Base-by-base conservation (phyloP, 139 green algal genomes). In the Picochlorum sp. region DNA sequence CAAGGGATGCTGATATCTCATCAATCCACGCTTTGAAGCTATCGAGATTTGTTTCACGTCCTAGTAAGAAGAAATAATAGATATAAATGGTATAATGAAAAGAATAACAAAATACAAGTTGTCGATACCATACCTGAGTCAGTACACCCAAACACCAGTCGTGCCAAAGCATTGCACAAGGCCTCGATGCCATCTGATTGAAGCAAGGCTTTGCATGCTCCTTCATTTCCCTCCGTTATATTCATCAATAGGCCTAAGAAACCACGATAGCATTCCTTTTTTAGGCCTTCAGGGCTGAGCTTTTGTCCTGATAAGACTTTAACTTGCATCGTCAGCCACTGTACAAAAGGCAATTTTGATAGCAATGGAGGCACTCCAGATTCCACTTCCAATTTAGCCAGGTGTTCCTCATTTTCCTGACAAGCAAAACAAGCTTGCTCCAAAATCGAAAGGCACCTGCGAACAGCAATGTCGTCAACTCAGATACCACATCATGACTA, bases 401-500 rank as follows among this genome's bases (percentile, higher is more conserved):
- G 55, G 2, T 61, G 15, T 2, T 38, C 30, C 50, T 85, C 83
- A 63, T 88, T 90, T 4, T 60, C 70, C 9, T 59, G 49, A 61
- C 69, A 83, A 13, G 84, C 84, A 60, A 90, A 90, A n/a, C 75
- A 90, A 18, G 69, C 72, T 37, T 89, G 81, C 63, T 90, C 84
- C 41, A 90, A 61, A 21, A 85, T 73, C 28, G 70, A 37, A 61
- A 90, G 61, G 21, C 60, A 57, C 54, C 63, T 76, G 69, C 52
- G 38, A 59, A 28, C 13, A 59, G 51, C 21, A 41, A 41, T 41
- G 8, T 41, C 8, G 34, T 41, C 34, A 41, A 41, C 34, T 41
- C 34, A 41, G 34, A 2, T 13, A 41, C 0, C 34, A 41, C 34
- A 41, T 13, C 34, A 41, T 41, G 34, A 11, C 6, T 7, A 41